Evolutionary conservation across 306 rosid species (phyloP).

Genomic region (Corylus avellana): DNA sequence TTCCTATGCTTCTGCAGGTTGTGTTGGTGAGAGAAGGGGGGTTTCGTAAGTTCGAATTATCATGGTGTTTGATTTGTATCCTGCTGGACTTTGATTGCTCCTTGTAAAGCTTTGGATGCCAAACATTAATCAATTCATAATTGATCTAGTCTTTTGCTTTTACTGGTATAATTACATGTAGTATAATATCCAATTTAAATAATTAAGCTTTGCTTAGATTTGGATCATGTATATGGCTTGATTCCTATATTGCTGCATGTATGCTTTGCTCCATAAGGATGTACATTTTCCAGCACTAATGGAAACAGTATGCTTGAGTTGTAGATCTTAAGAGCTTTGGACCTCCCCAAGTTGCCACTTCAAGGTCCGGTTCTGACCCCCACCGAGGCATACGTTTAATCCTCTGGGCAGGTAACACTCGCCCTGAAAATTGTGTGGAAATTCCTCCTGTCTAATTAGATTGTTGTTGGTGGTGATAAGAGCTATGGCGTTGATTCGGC

Average conservation of each 20-base stretch:
- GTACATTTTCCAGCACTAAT: too few species aligned
- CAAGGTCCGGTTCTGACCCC: neutral
- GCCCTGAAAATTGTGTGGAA: neutral
- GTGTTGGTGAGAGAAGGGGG: slow-evolving; percentile 2
- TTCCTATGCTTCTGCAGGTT: slow-evolving; percentile 10
- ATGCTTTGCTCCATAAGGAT: neutral
- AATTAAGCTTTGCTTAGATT: neutral
- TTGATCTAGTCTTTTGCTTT: slow-evolving; percentile 1
- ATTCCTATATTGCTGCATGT: neutral
- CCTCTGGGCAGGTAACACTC: too few species aligned
- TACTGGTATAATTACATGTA: neutral
- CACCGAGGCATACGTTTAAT: neutral
- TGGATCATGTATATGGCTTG: neutral
- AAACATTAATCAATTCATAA: slow-evolving; percentile 2
- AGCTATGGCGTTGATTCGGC: too few species aligned
- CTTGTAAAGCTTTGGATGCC: slow-evolving; percentile 4
- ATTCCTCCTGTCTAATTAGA: neutral
- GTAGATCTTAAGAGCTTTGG: neutral
- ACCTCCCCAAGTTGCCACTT: neutral
- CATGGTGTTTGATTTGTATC: neutral
- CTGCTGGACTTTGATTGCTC: slow-evolving; percentile 6
- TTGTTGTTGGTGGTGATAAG: too few species aligned
- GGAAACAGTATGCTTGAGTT: too few species aligned
- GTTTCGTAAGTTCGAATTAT: neutral
- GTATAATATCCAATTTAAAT: neutral